Evolutionary conservation across 768 basidiomycete genomes (phyloP).

Genomic region (Auricularia sp.): DNA sequence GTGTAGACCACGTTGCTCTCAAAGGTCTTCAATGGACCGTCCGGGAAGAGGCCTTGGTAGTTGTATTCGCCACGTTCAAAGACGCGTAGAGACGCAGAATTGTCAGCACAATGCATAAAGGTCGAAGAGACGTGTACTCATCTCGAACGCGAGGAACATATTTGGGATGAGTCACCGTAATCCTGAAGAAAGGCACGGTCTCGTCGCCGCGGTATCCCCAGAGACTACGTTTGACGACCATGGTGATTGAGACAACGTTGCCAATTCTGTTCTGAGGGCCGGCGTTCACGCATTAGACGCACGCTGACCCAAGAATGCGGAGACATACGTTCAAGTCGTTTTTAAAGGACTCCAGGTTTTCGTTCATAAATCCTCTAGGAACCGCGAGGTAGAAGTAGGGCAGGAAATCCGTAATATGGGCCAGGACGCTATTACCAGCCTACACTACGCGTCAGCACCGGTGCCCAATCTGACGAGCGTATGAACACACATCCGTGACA

Average conservation of each 20-base stretch:
- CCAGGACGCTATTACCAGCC: slow-evolving; percentile 84
- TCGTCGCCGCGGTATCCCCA: slow-evolving; percentile 88
- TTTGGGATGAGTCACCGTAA: slow-evolving; percentile 65
- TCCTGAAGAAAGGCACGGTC: slow-evolving; percentile 70
- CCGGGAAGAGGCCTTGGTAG: slow-evolving; percentile 49
- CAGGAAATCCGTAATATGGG: slow-evolving; percentile 68
- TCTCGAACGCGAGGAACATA: slow-evolving; percentile 84
- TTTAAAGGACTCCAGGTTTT: slow-evolving; percentile 57
- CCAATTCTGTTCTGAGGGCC: slow-evolving; percentile 4
- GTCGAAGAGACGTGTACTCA: slow-evolving; percentile 35
- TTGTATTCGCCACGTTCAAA: slow-evolving; percentile 68
- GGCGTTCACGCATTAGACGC: background rate
- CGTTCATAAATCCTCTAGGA: slow-evolving; percentile 69
- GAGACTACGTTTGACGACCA: slow-evolving; percentile 58
- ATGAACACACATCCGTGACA: slow-evolving; percentile 61
- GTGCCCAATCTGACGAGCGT: background rate
- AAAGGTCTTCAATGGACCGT: slow-evolving; percentile 50
- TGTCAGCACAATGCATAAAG: slow-evolving; percentile 13
- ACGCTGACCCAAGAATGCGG: background rate
- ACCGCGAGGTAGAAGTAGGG: slow-evolving; percentile 91
- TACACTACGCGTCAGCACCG: slow-evolving; percentile 19
- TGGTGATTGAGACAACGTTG: slow-evolving; percentile 44
- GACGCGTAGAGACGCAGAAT: slow-evolving; percentile 25
- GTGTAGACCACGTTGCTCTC: slow-evolving; percentile 92
- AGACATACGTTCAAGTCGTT: slow-evolving; percentile 64